Evolutionary conservation across 495 filamentous ascomycete species (phyloP).

Genomic region (Lepraria neglecta): DNA sequence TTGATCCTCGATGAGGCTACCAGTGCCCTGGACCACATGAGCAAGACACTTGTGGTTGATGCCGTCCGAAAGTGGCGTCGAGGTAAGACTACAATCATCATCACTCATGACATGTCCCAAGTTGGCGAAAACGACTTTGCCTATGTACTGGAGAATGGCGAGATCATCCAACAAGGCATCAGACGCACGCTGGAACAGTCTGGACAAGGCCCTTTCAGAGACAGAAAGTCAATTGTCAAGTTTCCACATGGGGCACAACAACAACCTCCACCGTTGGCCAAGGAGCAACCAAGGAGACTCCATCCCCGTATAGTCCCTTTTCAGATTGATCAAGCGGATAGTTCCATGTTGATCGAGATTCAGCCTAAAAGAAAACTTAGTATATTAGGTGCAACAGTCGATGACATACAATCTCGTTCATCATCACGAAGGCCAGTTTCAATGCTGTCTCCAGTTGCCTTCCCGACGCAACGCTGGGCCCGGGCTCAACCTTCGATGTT

Average conservation of each 20-base stretch:
- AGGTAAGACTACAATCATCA: conserved; percentile 74
- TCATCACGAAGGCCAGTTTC: background rate
- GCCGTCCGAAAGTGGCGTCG: conserved; percentile 62
- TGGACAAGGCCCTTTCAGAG: conserved; percentile 13
- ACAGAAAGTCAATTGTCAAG: background rate
- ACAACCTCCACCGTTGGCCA: too few species aligned
- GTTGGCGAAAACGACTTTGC: conserved; percentile 70
- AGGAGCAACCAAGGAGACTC: background rate
- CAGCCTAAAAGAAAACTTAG: background rate
- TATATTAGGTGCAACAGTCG: background rate
- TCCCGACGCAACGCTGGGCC: background rate
- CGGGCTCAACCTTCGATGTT: background rate
- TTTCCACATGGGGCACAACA: background rate
- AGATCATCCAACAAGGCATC: conserved; percentile 63
- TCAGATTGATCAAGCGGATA: background rate
- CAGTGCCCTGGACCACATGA: conserved; percentile 67
- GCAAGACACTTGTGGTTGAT: conserved; percentile 63
- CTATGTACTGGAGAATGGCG: conserved; percentile 70
- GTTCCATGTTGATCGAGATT: background rate
- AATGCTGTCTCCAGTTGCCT: background rate
- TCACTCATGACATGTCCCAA: conserved; percentile 84
- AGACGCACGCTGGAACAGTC: conserved; percentile 40
- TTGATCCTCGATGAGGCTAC: conserved; percentile 83
- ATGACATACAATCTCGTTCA: background rate
- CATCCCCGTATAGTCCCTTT: background rate